Conservation (phyloP, 441 rosid genomes). For the Euphorbia schlechtendalii region DNA sequence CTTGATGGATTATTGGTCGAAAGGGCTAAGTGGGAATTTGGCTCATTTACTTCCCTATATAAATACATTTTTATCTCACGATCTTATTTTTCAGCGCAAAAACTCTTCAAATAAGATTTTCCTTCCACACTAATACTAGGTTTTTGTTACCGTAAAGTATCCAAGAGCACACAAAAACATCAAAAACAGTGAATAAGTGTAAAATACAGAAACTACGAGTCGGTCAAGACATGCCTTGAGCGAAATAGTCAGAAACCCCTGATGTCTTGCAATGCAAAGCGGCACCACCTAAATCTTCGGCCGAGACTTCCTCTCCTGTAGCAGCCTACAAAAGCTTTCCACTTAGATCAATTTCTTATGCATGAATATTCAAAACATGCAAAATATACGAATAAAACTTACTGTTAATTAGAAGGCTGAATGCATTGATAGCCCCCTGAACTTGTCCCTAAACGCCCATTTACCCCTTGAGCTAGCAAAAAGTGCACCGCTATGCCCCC, state of each 20-base stretch:
- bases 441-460: too few relatives aligned
- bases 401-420: too few relatives aligned
- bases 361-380: constrained; percentile 6
- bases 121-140: neutral
- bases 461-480: too few relatives aligned
- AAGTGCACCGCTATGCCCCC: too few relatives aligned
- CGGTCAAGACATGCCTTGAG: constrained; percentile 61
- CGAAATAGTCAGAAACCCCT: constrained; percentile 96
- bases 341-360: constrained; percentile 23
- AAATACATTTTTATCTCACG: neutral
- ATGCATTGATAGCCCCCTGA: too few relatives aligned
- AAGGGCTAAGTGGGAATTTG: neutral
- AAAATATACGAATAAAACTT: too few relatives aligned
- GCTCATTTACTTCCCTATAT: neutral
- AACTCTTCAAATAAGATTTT: constrained; percentile 3
- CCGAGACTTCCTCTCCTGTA: constrained; percentile 94
- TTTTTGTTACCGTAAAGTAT: neutral
- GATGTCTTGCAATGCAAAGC: constrained; percentile 85
- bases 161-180: constrained; percentile 20
- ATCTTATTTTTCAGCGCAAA: neutral
- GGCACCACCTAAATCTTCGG: constrained; percentile 96
- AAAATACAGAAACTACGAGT: neutral
- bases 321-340: constrained; percentile 74
- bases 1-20: neutral
- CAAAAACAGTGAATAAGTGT: constrained; percentile 12